Conservation (phyloP, 805 yeast genomes). For the Pichia scutulata region DNA sequence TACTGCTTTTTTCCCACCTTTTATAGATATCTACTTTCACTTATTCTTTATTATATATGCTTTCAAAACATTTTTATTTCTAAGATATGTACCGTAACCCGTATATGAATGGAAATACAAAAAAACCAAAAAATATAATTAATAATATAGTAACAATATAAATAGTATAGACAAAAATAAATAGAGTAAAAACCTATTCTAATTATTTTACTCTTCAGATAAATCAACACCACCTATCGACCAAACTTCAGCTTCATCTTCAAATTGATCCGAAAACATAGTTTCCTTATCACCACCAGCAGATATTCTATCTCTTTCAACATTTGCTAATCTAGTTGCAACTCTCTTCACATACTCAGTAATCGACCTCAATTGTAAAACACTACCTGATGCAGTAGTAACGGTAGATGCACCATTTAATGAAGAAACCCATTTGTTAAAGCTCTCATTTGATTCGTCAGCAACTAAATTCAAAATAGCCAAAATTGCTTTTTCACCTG, state of each 20-base stretch:
- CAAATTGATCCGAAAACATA: constrained; percentile 74
- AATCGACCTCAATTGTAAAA: constrained; percentile 60
- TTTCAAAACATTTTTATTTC: too few relatives aligned
- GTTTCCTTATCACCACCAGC: constrained; percentile 90
- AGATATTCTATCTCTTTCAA: constrained; percentile 78
- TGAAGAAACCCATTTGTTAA: constrained; percentile 56
- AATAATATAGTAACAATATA: too few relatives aligned
- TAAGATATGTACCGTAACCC: too few relatives aligned
- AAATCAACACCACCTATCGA: constrained; percentile 68
- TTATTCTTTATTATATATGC: neutral
- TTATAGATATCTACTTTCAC: neutral
- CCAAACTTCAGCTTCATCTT: constrained; percentile 86
- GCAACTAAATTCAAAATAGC: constrained; percentile 66
- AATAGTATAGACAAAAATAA: neutral
- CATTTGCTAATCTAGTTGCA: constrained; percentile 74
- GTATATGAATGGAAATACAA: neutral
- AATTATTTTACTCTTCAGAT: constrained; percentile 14
- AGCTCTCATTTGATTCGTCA: constrained; percentile 44
- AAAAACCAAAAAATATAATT: neutral
- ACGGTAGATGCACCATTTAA: constrained; percentile 31
- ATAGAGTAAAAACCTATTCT: neutral
- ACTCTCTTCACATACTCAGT: constrained; percentile 88
- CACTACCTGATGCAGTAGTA: constrained; percentile 37
- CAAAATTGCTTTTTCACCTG: constrained; percentile 86
- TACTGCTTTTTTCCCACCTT: neutral